Conservation (phyloP, 1,284 basidiomycete genomes). For the Papiliotrema nemorosa region DNA sequence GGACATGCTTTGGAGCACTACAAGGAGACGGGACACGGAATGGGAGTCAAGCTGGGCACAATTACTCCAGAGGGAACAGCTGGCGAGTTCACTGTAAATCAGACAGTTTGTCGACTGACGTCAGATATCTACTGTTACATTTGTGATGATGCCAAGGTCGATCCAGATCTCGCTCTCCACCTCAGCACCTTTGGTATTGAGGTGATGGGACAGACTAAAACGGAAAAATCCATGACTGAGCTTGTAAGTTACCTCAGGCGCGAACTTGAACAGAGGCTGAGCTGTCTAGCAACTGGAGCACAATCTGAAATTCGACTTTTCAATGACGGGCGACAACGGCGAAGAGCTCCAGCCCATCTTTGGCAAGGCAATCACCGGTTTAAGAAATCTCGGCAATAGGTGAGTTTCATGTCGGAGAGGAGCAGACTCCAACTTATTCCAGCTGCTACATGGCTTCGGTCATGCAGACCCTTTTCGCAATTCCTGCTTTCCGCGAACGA, state of each 20-base stretch:
- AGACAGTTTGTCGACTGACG: background rate
- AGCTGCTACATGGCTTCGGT: slow-evolving; percentile 98
- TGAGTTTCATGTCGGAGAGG: slow-evolving; percentile 29
- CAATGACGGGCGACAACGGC: slow-evolving; percentile 84
- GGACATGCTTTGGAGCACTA: slow-evolving; percentile 86
- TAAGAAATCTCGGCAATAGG: slow-evolving; percentile 93
- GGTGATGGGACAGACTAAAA: slow-evolving; percentile 78
- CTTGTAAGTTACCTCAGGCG: slow-evolving; percentile 60
- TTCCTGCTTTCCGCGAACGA: slow-evolving; percentile 70
- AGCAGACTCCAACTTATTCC: background rate
- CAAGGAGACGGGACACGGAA: slow-evolving; percentile 68
- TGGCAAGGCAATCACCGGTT: slow-evolving; percentile 82
- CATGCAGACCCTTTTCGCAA: slow-evolving; percentile 79
- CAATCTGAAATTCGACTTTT: slow-evolving; percentile 93
- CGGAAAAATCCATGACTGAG: slow-evolving; percentile 96
- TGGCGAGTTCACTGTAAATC: slow-evolving; percentile 54
- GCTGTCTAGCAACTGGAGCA: slow-evolving; percentile 83
- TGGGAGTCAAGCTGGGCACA: slow-evolving; percentile 92
- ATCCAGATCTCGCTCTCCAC: slow-evolving; percentile 73
- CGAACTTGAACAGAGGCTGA: too few species aligned
- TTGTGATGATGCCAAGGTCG: slow-evolving; percentile 82
- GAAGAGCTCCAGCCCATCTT: slow-evolving; percentile 83
- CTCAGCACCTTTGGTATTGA: slow-evolving; percentile 83
- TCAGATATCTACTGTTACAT: slow-evolving; percentile 90
- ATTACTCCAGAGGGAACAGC: slow-evolving; percentile 93